These are phyloP conservation scores for Marasmius oreades DNA, from an alignment of 1,284 basidiomycete species.

Conservation along the genomic window DNA sequence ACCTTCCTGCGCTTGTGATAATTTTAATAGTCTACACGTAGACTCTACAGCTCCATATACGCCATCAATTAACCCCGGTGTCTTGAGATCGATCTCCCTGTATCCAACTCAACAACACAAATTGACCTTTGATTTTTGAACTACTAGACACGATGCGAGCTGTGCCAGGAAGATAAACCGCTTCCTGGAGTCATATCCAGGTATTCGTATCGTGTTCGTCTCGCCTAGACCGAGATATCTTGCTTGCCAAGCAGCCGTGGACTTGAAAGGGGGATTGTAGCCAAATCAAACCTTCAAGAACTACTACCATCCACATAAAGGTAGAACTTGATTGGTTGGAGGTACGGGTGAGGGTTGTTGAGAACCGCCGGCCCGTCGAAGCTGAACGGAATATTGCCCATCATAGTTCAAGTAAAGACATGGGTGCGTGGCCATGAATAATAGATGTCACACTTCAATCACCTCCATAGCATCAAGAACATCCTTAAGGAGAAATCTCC, in stretches of 20 bases:
- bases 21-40: slow-evolving; percentile 55
- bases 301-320: slow-evolving; percentile 57
- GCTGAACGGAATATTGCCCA: slow-evolving; percentile 46
- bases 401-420: slow-evolving; percentile 46
- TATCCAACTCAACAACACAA: slow-evolving; percentile 64
- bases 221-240: slow-evolving; percentile 62
- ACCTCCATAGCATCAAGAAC: slow-evolving; percentile 40
- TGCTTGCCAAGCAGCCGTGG: slow-evolving; percentile 63
- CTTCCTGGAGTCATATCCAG: slow-evolving; percentile 61
- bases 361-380: slow-evolving; percentile 60
- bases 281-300: slow-evolving; percentile 34
- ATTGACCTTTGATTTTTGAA: slow-evolving; percentile 46
- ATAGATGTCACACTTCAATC: slow-evolving; percentile 39
- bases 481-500: slow-evolving; percentile 26
- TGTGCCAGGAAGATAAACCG: slow-evolving; percentile 55
- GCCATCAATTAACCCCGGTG: slow-evolving; percentile 41
- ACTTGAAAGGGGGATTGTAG: slow-evolving; percentile 60
- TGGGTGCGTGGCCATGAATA: slow-evolving; percentile 32
- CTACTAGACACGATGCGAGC: slow-evolving; percentile 44
- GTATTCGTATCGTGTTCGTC: slow-evolving; percentile 54
- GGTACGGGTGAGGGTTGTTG: slow-evolving; percentile 47
- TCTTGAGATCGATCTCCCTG: slow-evolving; percentile 56
- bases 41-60: slow-evolving; percentile 59
- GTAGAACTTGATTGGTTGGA: slow-evolving; percentile 55
- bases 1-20: slow-evolving; percentile 62